Conservation (phyloP, 2,329 filamentous ascomycete genomes). For the Pseudogymnoascus sp. region DNA sequence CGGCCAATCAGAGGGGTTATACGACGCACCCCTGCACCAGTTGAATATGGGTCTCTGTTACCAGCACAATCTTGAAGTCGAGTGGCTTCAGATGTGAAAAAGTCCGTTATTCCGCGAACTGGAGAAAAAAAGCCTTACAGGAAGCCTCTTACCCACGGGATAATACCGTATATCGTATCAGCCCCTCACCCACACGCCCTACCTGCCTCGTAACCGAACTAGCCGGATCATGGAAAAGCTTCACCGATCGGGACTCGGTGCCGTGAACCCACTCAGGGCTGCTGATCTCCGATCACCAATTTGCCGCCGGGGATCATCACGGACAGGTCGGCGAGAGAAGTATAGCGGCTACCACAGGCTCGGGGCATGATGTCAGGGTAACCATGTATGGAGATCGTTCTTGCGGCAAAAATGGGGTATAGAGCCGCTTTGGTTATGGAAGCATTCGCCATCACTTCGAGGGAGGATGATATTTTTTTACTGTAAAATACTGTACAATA, state of each 20-base stretch:
- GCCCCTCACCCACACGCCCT: background rate
- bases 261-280: background rate
- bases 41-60: background rate
- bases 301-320: background rate
- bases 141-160: background rate
- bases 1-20: background rate
- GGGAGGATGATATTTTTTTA: background rate
- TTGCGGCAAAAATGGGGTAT: background rate
- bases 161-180: background rate
- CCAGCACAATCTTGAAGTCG: background rate
- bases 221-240: background rate
- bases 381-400: too few species aligned
- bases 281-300: background rate
- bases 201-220: background rate
- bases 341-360: background rate
- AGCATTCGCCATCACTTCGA: background rate
- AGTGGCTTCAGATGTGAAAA: background rate
- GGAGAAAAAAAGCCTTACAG: background rate
- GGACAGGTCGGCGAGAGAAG: background rate
- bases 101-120: background rate
- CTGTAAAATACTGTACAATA: background rate
- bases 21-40: background rate
- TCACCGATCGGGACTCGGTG: background rate
- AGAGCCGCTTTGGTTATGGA: background rate
- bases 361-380: background rate